Percentiles rank a stretch among this genome's conserved stretches.
Conservation (phyloP, 495 filamentous ascomycete species). For the Aspergillus hancockii region DNA sequence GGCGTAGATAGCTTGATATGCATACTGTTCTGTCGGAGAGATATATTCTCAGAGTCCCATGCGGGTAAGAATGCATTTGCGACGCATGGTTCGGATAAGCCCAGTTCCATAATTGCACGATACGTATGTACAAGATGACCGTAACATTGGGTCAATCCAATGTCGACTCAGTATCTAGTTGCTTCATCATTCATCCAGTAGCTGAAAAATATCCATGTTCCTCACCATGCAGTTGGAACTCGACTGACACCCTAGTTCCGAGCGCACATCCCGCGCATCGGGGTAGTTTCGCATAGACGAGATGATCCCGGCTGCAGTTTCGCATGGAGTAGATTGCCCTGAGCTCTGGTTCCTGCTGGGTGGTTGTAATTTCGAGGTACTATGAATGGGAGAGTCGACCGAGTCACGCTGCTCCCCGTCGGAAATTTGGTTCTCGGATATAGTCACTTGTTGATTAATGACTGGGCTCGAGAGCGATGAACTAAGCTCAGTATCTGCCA, state of each 20-base stretch:
- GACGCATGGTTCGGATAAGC: no score
- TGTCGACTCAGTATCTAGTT: no score
- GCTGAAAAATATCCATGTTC: constrained; percentile 41
- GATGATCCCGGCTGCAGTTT: constrained; percentile 17
- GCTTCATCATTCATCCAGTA: constrained; percentile 34
- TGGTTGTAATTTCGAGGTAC: background rate
- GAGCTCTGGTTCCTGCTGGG: constrained; percentile 2
- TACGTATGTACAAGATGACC: no score
- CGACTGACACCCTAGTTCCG: constrained; percentile 42
- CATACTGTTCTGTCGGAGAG: no score
- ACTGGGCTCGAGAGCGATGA: constrained; percentile 8
- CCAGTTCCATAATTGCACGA: no score
- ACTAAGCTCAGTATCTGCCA: constrained; percentile 2
- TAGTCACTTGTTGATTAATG: constrained; percentile 14
- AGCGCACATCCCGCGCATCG: constrained; percentile 31
- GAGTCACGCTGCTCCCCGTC: constrained; percentile 11
- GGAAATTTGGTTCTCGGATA: constrained; percentile 16
- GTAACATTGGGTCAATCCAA: no score
- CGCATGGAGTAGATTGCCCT: constrained; percentile 26
- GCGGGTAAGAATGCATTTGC: no score
- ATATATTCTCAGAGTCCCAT: no score
- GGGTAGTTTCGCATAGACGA: background rate
- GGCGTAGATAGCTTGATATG: no score
- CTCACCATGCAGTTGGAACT: constrained; percentile 39
- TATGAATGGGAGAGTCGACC: constrained; percentile 3